Base-by-base conservation (phyloP, 2,329 filamentous ascomycete genomes). In the Paecilomyces dactylethromorphus region DNA sequence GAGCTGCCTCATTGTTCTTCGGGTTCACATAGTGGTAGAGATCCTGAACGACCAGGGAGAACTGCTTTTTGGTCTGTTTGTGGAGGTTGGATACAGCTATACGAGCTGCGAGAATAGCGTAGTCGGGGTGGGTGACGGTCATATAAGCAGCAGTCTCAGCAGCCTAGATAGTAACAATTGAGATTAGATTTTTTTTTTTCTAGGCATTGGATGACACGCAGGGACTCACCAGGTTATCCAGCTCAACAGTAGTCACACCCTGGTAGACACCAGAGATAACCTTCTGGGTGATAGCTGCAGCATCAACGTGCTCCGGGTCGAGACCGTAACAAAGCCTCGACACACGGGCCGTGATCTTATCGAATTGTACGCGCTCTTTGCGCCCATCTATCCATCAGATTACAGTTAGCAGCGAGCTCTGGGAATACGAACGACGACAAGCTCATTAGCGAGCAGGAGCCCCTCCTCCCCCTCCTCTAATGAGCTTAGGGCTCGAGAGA, bases 51-150 rank as follows among this genome's bases (percentile, higher is more conserved):
- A 99, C 94, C 55, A 91, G 83, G n/a, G 94, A 97, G 82, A 95
- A 99, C 75, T 97, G 93, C 84, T 99, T 99, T 86, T 97, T 97
- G 65, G 94, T 99, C 84, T 99, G 94, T 82, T 99, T 99, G 87
- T 99, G 94, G 60, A 99, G 89, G 81, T 99, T 99, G 72, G 94
- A 99, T 58, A 99, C 94, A 68, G 94, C 94, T 73, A 99, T 97
- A 79, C 94, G 92, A 66, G 94, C 94, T 65, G 94, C 94, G 60
- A 99, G 91, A 74, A 97, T 95, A 75, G 94, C 94, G 76, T 99
- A 99, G 81, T 99, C 94, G 70, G 94, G 94, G 77, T 99, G 94
- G 63, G 93, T 99, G 68, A 97, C 93, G 62, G 94, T 99, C 94
- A 99, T 99, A 82, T 99, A 99, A 59, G 94, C 94, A 69, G 94